A percentile compares a stretch with the other conserved stretches of the same genome.
Conservation (phyloP, 2,329 filamentous ascomycete species). For the Fusarium hainanense region DNA sequence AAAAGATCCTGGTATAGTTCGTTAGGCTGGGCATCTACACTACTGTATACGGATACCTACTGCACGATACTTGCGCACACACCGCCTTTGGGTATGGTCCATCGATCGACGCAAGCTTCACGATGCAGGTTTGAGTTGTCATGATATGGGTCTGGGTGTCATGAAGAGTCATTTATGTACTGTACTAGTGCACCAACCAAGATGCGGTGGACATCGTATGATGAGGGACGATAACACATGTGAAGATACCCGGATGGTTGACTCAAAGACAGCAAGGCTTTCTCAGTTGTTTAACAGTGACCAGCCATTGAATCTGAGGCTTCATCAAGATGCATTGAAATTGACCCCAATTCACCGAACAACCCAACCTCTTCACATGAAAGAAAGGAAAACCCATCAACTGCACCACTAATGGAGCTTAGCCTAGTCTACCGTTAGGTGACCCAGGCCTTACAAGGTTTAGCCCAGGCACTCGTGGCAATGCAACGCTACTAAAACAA, state of each 20-base stretch:
- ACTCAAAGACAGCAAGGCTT: neutral
- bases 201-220: conserved; percentile 21
- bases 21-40: conserved; percentile 15
- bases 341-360: conserved; percentile 5
- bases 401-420: neutral
- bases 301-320: neutral
- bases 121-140: conserved; percentile 25
- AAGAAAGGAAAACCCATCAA: neutral
- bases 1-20: conserved; percentile 27
- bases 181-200: neutral
- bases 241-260: neutral
- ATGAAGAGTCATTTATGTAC: conserved; percentile 16
- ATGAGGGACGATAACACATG: neutral
- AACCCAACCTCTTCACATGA: conserved; percentile 13
- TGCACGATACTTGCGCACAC: conserved; percentile 18
- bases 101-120: conserved; percentile 25
- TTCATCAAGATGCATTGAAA: conserved; percentile 1
- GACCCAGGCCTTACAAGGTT: conserved; percentile 19
- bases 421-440: conserved; percentile 5
- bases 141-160: conserved; percentile 21
- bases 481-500: conserved; percentile 32
- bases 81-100: conserved; percentile 27
- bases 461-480: conserved; percentile 38
- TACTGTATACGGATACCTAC: neutral
- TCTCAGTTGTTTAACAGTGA: neutral